Evolutionary conservation across 768 basidiomycete species (phyloP), one percentile per base, ranked within the genome.

Genomic region (Boletus edulis): DNA sequence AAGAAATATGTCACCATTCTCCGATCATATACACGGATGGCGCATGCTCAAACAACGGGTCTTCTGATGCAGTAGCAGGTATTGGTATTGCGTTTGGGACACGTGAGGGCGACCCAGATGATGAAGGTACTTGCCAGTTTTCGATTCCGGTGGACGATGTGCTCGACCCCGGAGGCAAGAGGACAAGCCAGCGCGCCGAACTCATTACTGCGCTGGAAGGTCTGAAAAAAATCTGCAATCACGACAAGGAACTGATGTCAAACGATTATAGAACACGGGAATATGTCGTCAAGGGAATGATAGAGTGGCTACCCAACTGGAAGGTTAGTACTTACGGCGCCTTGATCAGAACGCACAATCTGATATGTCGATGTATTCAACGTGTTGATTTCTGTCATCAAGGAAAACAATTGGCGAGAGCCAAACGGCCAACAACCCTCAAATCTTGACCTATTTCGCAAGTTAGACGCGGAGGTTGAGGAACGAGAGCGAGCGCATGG

Each of bases 141-240:
- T 51, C 57, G 4, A 50, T 69, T 11, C 59, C 64, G 1, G 57
- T 72, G 5, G 63, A 52, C 12, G 63, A 66, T 17, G 52, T 22
- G 8, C 47, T 69, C 14, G 68, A 69, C 39, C 46, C 58, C 0
- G 38, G 51, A 17, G 52, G 60, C 4, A 51, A 39, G 13, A 51
- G 66, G 22, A 70, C 71, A 11, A 73, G 46, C 46, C 70, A 72
- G 49, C 71, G 70, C 5, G 67, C 71, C 14, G 71, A 72, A 55
- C 62, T 70, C 14, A 55, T 72, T 14, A 70, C 71, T 13, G 70
- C 70, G 3, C 15, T 69, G 5, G 46, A 61, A 10, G 70, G 67
- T 12, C 18, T 62, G 31, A 52, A 41, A 49, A 62, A 27, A 46
- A 27, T 51, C 15, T 44, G 44, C 10, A 22, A 54, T 3, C 12